Base-by-base conservation (phyloP, 768 basidiomycete species). In the Phanerochaete sordida region DNA sequence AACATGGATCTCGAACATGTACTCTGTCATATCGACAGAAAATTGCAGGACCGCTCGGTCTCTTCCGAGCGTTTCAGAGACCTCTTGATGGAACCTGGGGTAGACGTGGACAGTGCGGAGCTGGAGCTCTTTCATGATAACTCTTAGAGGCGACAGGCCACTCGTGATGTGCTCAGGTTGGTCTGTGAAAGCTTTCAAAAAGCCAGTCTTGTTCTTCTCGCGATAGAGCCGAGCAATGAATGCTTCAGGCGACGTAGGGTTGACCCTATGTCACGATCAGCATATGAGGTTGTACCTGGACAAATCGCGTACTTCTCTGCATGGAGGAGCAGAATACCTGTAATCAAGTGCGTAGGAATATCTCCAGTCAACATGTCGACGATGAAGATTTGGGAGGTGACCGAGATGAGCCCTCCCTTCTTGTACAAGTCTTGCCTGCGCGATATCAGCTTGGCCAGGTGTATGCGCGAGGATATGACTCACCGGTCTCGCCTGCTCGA, bases 101-200 rank as follows among this genome's bases (percentile, higher is more conserved):
- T 91, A 97, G 15, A 99, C 88, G 67, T 93, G 87, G 6, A 95
- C 93, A n/a, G 80, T 86, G 23, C 91, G 84, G 48, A 98, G 76
- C 64, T 95, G 92, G 7, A 98, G 81, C 70, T 96, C 93, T 62
- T 94, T 93, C 84, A 99, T 86, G 62, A 96, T 90, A 56, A 88
- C 94, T 67, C 87, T 90, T 23, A 99, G 77, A 1, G 97, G 97
- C 1, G 92, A 93, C 71, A 98, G 74, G 1, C 95, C 96, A 62
- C 86, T 92, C 0, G 90, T 95, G 62, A 99, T 97, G 62, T 90
- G 85, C 71, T 98, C 97, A 3, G 96, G 95, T 67, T 98, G 91
- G 72, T 98, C 97, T 1, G 94, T 93, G 69, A 99, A 97, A 0
- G 94, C 97, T 73, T 99, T 98, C 64, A 98, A 77, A 72, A 98